Evolutionary conservation across 2,329 filamentous ascomycete species (phyloP), one percentile per base, ranked within the genome.

Genomic region (Pseudogymnoascus sp.): DNA sequence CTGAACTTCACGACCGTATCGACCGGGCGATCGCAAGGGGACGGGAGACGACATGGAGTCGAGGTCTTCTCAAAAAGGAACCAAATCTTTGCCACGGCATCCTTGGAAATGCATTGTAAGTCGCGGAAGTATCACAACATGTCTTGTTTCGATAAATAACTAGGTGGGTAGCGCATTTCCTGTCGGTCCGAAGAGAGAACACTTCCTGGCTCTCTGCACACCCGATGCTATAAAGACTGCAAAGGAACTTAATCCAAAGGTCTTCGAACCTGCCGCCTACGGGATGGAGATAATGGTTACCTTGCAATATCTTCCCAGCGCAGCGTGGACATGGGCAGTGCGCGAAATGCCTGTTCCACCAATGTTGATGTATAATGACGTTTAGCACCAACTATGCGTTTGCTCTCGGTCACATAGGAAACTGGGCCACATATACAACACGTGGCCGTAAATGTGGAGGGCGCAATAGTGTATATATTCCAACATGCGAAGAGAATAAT

Each of bases 61-160:
- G 81, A 50, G 85, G 84, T 0, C 69, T 87, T 13, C 73, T 88
- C 63, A 84, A 77, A 10, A 88, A 88, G 65, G 81, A 85, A 66
- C 84, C 84, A 2, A 86, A 82, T 66, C 70, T 89, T 39, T 88
- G 85, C 68, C 84, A 88, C 68, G 82, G 85, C 1, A 82, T 86
- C 33, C 77, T 83, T 24, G 84, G 85, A 13, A 88, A 88, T 68
- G 83, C 84, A 15, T 73, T 88, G 44, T 50, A 50, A 50, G 44
- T 31, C 26, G 26, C 44, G 31, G 8, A 50, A 31, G 29, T 50
- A n/a, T 6, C 13, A 15, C 44, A 1, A 11, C 15, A 15, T 9
- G 9, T 5, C 26, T 31, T n/a, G 11, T 31, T 31, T 17, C 26
- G 31, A 17, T 31, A 50, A 31, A 31, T 50, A 50, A 50, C 26